A percentile compares a stretch with the other conserved stretches of the same genome.
Evolutionary conservation across 1,284 basidiomycete species (phyloP).

Genomic region (Trichosporon coremiiforme): DNA sequence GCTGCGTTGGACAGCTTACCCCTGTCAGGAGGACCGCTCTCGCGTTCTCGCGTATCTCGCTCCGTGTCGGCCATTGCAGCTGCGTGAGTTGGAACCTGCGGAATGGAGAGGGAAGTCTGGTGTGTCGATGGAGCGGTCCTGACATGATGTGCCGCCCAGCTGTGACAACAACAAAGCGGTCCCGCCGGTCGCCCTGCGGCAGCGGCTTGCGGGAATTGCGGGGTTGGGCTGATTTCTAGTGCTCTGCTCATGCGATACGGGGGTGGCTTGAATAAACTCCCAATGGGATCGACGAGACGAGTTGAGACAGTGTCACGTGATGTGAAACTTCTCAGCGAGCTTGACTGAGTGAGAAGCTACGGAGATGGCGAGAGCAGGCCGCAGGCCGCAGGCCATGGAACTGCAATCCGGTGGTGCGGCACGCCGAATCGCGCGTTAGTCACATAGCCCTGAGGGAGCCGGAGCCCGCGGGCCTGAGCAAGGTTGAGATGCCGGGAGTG

Average conservation of each 20-base stretch:
- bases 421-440: not conserved
- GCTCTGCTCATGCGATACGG: not conserved
- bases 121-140: not conserved
- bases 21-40: conserved; percentile 21
- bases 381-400: conserved; percentile 1
- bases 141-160: not conserved
- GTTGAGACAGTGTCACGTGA: not conserved
- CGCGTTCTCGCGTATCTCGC: conserved; percentile 16
- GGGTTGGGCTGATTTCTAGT: not conserved
- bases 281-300: not conserved
- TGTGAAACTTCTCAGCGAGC: no score
- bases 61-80: conserved; percentile 1
- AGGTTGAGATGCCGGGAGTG: not conserved
- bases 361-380: not conserved
- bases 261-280: not conserved
- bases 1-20: conserved; percentile 7
- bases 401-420: not conserved
- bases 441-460: not conserved
- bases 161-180: conserved; percentile 7
- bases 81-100: not conserved
- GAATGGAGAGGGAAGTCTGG: not conserved
- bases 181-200: not conserved
- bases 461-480: not conserved
- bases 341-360: no score
- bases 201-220: not conserved